Evolutionary conservation across 768 basidiomycete genomes (phyloP), one percentile per base, ranked within the genome.

Genomic region (Mycena rebaudengoi): DNA sequence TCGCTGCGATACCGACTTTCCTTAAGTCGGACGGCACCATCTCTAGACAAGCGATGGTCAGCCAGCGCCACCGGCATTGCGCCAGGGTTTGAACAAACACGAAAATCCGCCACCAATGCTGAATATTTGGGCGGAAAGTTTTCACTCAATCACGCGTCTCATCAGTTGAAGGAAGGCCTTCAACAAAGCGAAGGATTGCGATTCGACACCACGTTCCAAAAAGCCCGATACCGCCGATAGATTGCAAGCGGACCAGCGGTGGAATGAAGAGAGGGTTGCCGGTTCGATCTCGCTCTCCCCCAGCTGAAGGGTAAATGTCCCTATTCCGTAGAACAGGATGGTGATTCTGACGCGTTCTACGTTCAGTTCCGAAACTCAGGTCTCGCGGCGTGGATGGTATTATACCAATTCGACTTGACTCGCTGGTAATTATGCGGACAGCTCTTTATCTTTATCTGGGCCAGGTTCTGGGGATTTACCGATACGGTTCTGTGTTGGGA

Each of bases 161-260:
- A 59, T 41, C 46, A 59, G 18, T 28, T 59, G 14, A 40, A 50
- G 30, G 57, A 59, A 23, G 57, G 16, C 5, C 2, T 40, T 7
- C 46, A 59, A 16, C 55, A 45, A 23, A 59, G 57, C 46, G 57
- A 59, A 40, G 37, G 48, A 10, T 21, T 59, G 26, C 57, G 57
- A 2, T 40, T 20, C 11, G 57, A 59, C 16, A 59, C 46, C 5
- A 25, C 46, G 1, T 50, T 40, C 7, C 46, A 59, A 21, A 60
- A 60, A 29, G 58, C 48, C 12, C 57, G 57, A 4, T 44, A 41
- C 7, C 49, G 26, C 16, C 49, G 58, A 1, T 60, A 49, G 58
- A 60, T 60, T 26, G 48, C 21, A 3, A 26, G 16, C 14, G 58
- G 58, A 30, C 37, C 37, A 8, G n/a, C 58, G 13, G 46, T 33